Evolutionary conservation across 352 stramenopile species (phyloP).

Genomic region (Phytophthora crassamura): DNA sequence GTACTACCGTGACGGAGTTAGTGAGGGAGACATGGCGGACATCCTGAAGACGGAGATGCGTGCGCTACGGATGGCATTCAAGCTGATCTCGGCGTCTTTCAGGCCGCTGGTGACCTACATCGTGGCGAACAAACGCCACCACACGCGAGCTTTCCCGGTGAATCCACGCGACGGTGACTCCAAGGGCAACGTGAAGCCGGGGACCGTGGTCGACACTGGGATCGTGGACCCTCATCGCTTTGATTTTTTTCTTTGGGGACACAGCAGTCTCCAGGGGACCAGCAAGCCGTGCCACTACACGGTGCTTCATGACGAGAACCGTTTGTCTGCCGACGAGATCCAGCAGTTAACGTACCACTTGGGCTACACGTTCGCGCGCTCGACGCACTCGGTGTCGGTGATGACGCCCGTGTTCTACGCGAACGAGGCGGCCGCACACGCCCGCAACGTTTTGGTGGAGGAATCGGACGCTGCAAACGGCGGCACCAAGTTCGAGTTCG

Average conservation of each 20-base stretch:
- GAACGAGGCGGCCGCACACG: conserved; percentile 78
- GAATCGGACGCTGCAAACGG: conserved; percentile 45
- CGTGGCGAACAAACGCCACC: conserved; percentile 86
- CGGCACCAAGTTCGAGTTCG: conserved; percentile 50
- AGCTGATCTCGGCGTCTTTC: conserved; percentile 58
- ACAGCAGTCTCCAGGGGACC: conserved; percentile 75
- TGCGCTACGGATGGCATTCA: conserved; percentile 71
- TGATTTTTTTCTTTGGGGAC: conserved; percentile 86
- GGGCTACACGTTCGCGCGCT: conserved; percentile 81
- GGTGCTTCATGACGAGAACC: conserved; percentile 77
- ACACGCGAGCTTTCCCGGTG: conserved; percentile 70
- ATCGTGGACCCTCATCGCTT: conserved; percentile 77
- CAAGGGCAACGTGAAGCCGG: conserved; percentile 62
- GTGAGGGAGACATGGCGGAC: conserved; percentile 74
- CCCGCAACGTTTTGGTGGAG: conserved; percentile 74
- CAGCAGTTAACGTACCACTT: conserved; percentile 67
- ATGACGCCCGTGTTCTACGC: conserved; percentile 83
- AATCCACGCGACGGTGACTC: conserved; percentile 43
- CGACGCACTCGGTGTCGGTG: conserved; percentile 78
- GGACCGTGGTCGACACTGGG: conserved; percentile 71
- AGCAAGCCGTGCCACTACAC: conserved; percentile 79
- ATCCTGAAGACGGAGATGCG: conserved; percentile 72
- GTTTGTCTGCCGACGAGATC: conserved; percentile 56
- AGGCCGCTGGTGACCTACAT: conserved; percentile 78
- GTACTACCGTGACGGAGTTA: conserved; percentile 86